These are phyloP conservation scores for Kodamaea kaohsiungensis DNA, from an alignment of 805 yeast species.

Conservation along the genomic window DNA sequence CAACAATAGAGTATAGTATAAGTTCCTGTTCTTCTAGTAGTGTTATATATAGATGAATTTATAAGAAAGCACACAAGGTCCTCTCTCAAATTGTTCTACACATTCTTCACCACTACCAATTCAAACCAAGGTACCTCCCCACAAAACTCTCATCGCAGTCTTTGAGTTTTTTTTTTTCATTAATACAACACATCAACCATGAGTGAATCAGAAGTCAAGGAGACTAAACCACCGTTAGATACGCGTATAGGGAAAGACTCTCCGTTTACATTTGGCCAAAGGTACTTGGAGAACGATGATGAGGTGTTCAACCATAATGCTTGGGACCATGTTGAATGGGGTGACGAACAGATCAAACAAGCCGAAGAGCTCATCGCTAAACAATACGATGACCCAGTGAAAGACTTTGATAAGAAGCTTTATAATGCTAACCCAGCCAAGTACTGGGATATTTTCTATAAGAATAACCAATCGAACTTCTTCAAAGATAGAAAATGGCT, in stretches of 20 bases:
- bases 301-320: slow-evolving; percentile 94
- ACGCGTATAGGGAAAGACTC: slow-evolving; percentile 77
- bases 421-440: slow-evolving; percentile 87
- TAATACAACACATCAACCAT: neutral
- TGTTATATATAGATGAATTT: too few species aligned
- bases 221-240: slow-evolving; percentile 47
- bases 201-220: slow-evolving; percentile 12
- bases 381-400: slow-evolving; percentile 83
- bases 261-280: slow-evolving; percentile 91
- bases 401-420: slow-evolving; percentile 75
- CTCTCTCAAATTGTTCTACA: too few species aligned
- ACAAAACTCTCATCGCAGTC: neutral
- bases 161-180: neutral
- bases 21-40: too few species aligned
- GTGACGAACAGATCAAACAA: slow-evolving; percentile 76
- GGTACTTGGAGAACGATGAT: slow-evolving; percentile 67
- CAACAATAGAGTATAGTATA: too few species aligned
- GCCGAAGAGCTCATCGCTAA: slow-evolving; percentile 73
- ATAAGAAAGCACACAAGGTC: too few species aligned
- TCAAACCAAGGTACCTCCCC: neutral
- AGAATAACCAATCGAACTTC: slow-evolving; percentile 87
- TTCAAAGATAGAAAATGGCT: slow-evolving; percentile 97
- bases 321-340: slow-evolving; percentile 98
- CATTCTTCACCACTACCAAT: neutral
- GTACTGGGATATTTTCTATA: slow-evolving; percentile 94